Evolutionary conservation across 495 filamentous ascomycete genomes (phyloP), one percentile per base, ranked within the genome.

Genomic region (Darksidea phi): DNA sequence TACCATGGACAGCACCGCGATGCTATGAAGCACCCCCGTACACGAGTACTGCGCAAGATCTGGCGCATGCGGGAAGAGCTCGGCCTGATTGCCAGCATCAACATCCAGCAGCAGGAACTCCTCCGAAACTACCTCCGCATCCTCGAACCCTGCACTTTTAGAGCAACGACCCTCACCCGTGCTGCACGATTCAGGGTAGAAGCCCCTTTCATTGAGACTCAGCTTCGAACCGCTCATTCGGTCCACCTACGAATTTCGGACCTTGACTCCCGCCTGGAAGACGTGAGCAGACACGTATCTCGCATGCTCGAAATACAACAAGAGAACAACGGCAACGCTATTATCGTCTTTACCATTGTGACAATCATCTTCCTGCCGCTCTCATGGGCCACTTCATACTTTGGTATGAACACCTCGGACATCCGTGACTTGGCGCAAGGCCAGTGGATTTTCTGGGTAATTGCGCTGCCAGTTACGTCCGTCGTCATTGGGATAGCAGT

Each of bases 311-410:
- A 47, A 47, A 47, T 47, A 0, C 43, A 47, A 18, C 43, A 47
- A 47, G 43, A 47, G 18, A 47, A 47, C n/a, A 47, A 47, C 43
- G 43, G 43, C n/a, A 47, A 47, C 43, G 43, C 43, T 17, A 47
- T 47, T 17, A 47, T 47, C 15, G 28, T 32, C 28, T 32, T 32
- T 32, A 32, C 28, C 28, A 32, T 32, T 32, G 66, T 77, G 4
- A 71, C 71, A 1, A 75, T 76, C 65, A 58, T 77, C 11, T 76
- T 77, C 61, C 59, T 77, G 36, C 75, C 48, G 73, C 51, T 74
- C 73, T 56, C 1, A 72, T 76, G 58, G 70, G 75, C 20, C 66
- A 72, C 41, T 37, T 54, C 37, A 58, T 74, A 45, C 51, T 71
- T 74, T 26, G 71, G 72, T 34, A 75, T 75, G 61, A 64, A 67